A percentile compares a stretch with the other conserved stretches of the same genome.
phyloP scores from a whole-genome alignment of 2,329 filamentous ascomycete genomes.

The Fusarium sp. region DNA sequence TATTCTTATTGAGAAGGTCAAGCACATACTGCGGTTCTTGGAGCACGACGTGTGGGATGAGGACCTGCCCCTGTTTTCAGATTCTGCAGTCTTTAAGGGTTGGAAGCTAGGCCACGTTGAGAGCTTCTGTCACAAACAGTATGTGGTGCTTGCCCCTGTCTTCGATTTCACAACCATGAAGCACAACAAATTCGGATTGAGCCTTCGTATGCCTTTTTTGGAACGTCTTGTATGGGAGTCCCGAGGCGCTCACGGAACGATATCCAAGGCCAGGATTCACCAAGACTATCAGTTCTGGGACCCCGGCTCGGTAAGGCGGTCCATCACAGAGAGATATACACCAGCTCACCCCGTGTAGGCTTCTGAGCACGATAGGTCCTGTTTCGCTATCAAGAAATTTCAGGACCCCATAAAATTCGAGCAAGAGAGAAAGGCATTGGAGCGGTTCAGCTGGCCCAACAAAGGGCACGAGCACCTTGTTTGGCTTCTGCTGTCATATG shows the following conservation, averaged over 20 bases:
- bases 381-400: neutral
- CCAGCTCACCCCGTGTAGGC: neutral
- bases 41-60: neutral
- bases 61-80: neutral
- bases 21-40: neutral
- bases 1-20: neutral
- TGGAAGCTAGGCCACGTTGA: neutral
- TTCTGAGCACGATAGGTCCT: neutral
- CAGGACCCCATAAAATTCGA: neutral
- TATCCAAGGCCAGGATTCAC: conserved; percentile 1
- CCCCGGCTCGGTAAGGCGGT: neutral
- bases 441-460: neutral
- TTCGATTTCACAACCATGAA: neutral
- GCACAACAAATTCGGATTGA: neutral
- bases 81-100: neutral
- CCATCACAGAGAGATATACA: neutral
- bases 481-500: neutral
- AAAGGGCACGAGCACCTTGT: neutral
- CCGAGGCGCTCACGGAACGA: neutral
- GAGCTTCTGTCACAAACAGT: neutral
- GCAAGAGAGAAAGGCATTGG: neutral
- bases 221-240: no score
- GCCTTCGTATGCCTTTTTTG: neutral
- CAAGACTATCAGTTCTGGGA: neutral
- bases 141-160: neutral